A percentile compares a stretch with the other conserved stretches of the same genome.
Evolutionary conservation across 164 flowering plant species (phyloP).

Genomic region (Stephania japonica): DNA sequence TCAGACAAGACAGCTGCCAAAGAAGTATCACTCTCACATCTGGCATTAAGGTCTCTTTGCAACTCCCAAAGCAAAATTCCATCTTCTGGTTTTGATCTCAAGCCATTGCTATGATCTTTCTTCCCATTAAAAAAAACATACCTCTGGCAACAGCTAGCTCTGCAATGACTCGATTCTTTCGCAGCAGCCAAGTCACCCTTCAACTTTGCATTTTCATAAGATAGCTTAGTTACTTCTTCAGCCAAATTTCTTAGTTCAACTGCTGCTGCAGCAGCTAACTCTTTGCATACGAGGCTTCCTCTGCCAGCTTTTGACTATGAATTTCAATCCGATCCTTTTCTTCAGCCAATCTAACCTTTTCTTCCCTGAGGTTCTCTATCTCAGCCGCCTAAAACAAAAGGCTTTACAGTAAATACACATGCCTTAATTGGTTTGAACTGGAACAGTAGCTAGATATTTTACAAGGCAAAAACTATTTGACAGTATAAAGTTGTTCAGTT

Average conservation of each 20-base stretch:
- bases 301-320: slow-evolving; percentile 57
- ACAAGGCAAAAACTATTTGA: not conserved
- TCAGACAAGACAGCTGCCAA: slow-evolving; percentile 48
- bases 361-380: slow-evolving; percentile 63
- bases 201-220: slow-evolving; percentile 70
- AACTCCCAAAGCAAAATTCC: slow-evolving; percentile 37
- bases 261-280: slow-evolving; percentile 90
- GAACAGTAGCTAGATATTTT: not conserved
- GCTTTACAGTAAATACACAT: slow-evolving; percentile 1
- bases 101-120: slow-evolving; percentile 20
- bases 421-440: not conserved
- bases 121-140: slow-evolving; percentile 23
- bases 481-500: not conserved
- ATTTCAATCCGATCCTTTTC: slow-evolving; percentile 65
- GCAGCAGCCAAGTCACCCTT: slow-evolving; percentile 47
- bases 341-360: slow-evolving; percentile 47
- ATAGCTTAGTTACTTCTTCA: slow-evolving; percentile 79
- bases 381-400: slow-evolving; percentile 50
- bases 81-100: slow-evolving; percentile 24
- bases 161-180: slow-evolving; percentile 29
- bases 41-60: slow-evolving; percentile 41
- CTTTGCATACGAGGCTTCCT: slow-evolving; percentile 89
- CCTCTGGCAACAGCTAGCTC: slow-evolving; percentile 31
- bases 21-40: slow-evolving; percentile 51
- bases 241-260: slow-evolving; percentile 76